Conservation (phyloP, 2,329 filamentous ascomycete species). For the Diaporthe australafricana region DNA sequence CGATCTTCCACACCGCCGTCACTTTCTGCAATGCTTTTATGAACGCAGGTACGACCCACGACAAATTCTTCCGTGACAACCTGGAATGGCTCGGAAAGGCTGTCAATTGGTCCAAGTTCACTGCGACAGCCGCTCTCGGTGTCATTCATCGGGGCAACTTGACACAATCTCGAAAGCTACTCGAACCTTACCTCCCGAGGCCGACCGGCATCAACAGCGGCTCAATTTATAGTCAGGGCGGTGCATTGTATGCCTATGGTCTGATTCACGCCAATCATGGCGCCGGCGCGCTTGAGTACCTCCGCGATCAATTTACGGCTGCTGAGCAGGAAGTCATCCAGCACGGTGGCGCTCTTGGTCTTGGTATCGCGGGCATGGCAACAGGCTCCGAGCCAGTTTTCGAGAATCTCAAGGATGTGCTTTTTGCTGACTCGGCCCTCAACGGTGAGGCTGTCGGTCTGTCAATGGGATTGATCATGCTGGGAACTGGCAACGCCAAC, state of each 20-base stretch:
- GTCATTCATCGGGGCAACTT: constrained; percentile 97
- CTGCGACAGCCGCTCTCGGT: constrained; percentile 93
- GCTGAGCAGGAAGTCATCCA: constrained; percentile 94
- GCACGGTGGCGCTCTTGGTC: constrained; percentile 92
- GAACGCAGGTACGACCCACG: constrained; percentile 98
- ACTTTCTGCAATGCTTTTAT: constrained; percentile 99
- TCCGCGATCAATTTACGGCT: constrained; percentile 79
- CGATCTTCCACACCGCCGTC: constrained; percentile 97
- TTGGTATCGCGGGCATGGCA: constrained; percentile 98
- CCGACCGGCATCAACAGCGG: constrained; percentile 79
- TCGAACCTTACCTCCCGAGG: constrained; percentile 93
- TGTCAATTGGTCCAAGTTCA: constrained; percentile 99
- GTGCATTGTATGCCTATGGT: constrained; percentile 94
- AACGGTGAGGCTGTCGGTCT: constrained; percentile 97
- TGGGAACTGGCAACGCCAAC: constrained; percentile 95
- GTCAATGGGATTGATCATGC: constrained; percentile 97
- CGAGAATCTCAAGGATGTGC: constrained; percentile 86
- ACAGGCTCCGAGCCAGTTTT: constrained; percentile 92
- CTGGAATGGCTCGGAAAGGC: constrained; percentile 98
- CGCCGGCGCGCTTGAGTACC: constrained; percentile 85
- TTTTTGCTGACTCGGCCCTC: constrained; percentile 94
- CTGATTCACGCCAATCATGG: constrained; percentile 98
- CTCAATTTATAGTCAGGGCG: constrained; percentile 95
- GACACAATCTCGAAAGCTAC: constrained; percentile 89
- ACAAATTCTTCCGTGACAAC: constrained; percentile 98